Conservation (phyloP, 1,284 basidiomycete species). For the Cutaneotrichosporon cutaneum region DNA sequence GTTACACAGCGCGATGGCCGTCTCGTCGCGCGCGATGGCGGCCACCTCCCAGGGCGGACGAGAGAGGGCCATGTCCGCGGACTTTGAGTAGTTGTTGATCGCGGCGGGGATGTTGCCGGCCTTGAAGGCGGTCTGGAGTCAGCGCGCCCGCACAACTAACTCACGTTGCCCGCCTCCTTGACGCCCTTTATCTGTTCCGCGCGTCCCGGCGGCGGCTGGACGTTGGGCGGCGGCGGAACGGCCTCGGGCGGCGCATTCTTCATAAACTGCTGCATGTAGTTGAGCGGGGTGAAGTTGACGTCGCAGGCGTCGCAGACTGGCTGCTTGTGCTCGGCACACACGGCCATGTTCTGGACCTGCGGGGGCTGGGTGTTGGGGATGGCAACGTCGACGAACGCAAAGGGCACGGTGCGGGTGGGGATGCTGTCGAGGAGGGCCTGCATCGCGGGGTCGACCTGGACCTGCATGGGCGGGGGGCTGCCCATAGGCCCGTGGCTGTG, state of each 20-base stretch:
- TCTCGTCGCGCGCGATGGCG: conserved; percentile 79
- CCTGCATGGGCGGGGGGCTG: conserved; percentile 22
- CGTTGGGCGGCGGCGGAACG: conserved; percentile 75
- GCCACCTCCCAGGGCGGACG: conserved; percentile 88
- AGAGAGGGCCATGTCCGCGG: conserved; percentile 75
- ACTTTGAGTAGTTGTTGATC: conserved; percentile 78
- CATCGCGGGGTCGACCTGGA: conserved; percentile 42
- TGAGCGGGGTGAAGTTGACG: conserved; percentile 68
- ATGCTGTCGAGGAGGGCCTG: conserved; percentile 46
- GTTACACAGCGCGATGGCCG: conserved; percentile 85
- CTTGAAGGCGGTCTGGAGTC: conserved; percentile 71
- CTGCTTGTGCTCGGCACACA: conserved; percentile 64
- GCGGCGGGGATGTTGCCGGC: conserved; percentile 69
- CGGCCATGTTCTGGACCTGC: conserved; percentile 37
- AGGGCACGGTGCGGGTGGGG: conserved; percentile 38
- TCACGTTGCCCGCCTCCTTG: conserved; percentile 88
- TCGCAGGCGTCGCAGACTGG: conserved; percentile 70
- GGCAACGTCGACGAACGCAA: conserved; percentile 30
- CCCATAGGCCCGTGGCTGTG: conserved; percentile 1
- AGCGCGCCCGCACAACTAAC: too few species aligned
- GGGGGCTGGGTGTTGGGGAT: conserved; percentile 38
- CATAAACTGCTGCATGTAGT: conserved; percentile 68
- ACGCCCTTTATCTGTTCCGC: conserved; percentile 68
- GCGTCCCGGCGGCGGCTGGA: conserved; percentile 65
- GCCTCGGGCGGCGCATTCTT: conserved; percentile 64